Evolutionary conservation across 768 basidiomycete genomes (phyloP).

Genomic region (Trametes meyenii): DNA sequence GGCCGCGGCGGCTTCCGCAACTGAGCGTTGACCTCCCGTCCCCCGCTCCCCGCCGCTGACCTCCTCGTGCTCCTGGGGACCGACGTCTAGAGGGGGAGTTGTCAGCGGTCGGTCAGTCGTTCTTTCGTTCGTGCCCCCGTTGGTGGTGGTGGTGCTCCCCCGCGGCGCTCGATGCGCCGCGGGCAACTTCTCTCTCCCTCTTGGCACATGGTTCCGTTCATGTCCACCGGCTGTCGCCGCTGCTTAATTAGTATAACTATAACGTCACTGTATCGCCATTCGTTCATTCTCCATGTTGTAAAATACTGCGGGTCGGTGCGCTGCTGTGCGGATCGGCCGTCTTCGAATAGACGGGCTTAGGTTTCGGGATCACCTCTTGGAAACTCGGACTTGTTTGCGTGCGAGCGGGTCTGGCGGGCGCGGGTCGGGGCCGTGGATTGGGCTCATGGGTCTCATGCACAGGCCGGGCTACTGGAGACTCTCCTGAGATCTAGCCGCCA

Average conservation of each 20-base stretch:
- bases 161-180: conserved; percentile 5
- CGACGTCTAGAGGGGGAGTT: neutral
- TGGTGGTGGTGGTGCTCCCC: neutral
- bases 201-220: neutral
- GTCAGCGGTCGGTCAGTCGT: neutral
- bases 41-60: neutral
- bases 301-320: conserved; percentile 15
- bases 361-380: conserved; percentile 5
- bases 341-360: conserved; percentile 22
- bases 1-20: conserved; percentile 13
- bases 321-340: conserved; percentile 23
- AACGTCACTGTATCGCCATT: conserved; percentile 5
- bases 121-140: too few relatives aligned
- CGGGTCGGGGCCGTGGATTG: too few relatives aligned
- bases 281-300: neutral
- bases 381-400: too few relatives aligned
- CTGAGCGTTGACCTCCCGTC: neutral
- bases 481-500: too few relatives aligned
- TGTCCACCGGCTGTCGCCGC: neutral
- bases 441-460: too few relatives aligned
- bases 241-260: neutral
- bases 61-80: neutral
- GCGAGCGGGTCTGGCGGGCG: too few relatives aligned
- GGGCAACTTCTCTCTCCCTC: neutral
- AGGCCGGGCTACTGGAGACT: too few relatives aligned